Evolutionary conservation across 768 basidiomycete species (phyloP).

Genomic region (Suillus weaverae): DNA sequence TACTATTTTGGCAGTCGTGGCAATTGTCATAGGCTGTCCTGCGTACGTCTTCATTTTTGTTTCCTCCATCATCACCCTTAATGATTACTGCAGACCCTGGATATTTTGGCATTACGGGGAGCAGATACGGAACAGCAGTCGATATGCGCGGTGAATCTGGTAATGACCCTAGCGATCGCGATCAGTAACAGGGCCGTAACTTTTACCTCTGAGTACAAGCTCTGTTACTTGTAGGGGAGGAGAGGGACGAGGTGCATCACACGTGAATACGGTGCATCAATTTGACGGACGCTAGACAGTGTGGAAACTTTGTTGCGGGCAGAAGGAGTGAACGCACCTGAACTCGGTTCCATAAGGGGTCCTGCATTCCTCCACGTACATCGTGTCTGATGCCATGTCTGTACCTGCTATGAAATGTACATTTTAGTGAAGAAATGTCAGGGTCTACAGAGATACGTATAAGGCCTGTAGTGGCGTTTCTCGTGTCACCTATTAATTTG

Average conservation of each 20-base stretch:
- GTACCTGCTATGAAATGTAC: too few species aligned
- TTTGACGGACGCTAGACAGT: neutral
- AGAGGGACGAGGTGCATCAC: neutral
- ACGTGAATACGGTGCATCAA: neutral
- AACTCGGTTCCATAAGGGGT: too few species aligned
- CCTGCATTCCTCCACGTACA: too few species aligned
- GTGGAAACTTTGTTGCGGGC: too few species aligned
- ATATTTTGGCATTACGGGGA: slow-evolving; percentile 48
- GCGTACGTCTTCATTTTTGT: slow-evolving; percentile 24
- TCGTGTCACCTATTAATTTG: too few species aligned
- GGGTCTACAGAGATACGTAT: too few species aligned
- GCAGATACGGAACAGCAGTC: slow-evolving; percentile 51
- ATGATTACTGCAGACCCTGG: slow-evolving; percentile 34
- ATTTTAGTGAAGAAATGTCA: too few species aligned
- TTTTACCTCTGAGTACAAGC: neutral
- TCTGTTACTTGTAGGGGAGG: neutral
- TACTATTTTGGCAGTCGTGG: slow-evolving; percentile 59
- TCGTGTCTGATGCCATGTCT: too few species aligned
- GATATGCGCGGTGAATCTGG: slow-evolving; percentile 29
- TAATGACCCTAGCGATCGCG: neutral
- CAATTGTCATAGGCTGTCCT: slow-evolving; percentile 63
- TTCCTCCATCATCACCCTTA: neutral
- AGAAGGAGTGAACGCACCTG: too few species aligned
- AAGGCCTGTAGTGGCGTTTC: too few species aligned
- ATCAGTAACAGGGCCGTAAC: neutral